Base-by-base conservation (phyloP, 176 grass and related monocot genomes). In the Aegilops tauschii region DNA sequence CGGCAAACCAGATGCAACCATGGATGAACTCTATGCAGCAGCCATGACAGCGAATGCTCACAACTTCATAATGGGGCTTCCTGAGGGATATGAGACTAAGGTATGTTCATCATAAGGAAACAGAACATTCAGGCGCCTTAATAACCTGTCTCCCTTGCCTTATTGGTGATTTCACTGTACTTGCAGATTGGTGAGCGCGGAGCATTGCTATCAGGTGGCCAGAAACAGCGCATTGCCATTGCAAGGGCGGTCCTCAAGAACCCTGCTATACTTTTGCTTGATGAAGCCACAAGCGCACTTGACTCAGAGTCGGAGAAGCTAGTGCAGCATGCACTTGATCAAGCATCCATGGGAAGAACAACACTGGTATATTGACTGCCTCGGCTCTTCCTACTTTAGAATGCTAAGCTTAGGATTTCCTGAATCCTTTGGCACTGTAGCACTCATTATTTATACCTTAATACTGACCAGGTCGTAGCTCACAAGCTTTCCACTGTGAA, bases 281-380 rank as follows among this genome's bases (percentile, higher is more conserved):
- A 99, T 63, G 97, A 99, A 89, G 97, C 97, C 50, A 99, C 97
- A 28, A 99, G 97, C 58, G 97, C 97, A 54, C 97, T 99, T 63
- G 97, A 99, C 86, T 94, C 93, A 0, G 97, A 98, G 79, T 98
- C 97, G 8, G 97, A 98, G 77, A 98, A 98, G 87, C 72, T 99
- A 49, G 97, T 99, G 67, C 94, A 96, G 69, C 91, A 90, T 85
- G 90, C 97, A 21, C 94, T 99, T 61, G 94, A 99, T 83, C 97
- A 99, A 96, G 97, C 97, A 66, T 96, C 97, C 65, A 94, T 99
- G 97, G 97, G 97, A 81, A 92, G 97, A 93, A 98, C 97, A 71
- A 98, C 97, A 72, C 80, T 98, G 90, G 94, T 98, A 96, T 72
- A 34, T 32, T 25, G 10, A 1, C 21, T 23, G 59, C 37, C 34